Evolutionary conservation across 352 stramenopile genomes (phyloP).

Genomic region (Globisporangium alternatum): DNA sequence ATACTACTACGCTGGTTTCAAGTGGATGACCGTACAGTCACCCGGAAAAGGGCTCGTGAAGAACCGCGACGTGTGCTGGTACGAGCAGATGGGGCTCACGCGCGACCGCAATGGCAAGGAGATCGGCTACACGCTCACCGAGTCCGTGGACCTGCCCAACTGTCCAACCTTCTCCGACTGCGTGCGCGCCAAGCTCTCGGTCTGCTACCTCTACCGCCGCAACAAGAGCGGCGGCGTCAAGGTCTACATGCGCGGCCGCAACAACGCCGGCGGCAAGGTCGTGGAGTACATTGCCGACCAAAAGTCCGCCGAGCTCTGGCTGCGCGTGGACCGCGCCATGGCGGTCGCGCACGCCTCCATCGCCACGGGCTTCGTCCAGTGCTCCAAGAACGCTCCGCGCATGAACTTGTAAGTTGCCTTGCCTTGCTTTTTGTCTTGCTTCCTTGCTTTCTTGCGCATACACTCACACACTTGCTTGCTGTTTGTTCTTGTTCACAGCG

Average conservation of each 20-base stretch:
- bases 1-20: constrained; percentile 78
- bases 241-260: constrained; percentile 76
- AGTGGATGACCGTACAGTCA: constrained; percentile 78
- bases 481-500: constrained; percentile 9
- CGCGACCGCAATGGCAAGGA: constrained; percentile 72
- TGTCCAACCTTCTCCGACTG: constrained; percentile 66
- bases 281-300: constrained; percentile 68
- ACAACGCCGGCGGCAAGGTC: constrained; percentile 65
- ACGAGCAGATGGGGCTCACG: constrained; percentile 69
- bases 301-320: constrained; percentile 74
- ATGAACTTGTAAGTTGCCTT: constrained; percentile 16
- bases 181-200: constrained; percentile 64
- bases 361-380: constrained; percentile 54
- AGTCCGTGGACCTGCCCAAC: constrained; percentile 68
- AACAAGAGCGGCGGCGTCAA: constrained; percentile 75
- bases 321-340: constrained; percentile 57
- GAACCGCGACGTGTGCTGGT: constrained; percentile 80
- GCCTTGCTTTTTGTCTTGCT: constrained; percentile 13
- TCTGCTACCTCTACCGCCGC: constrained; percentile 72
- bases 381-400: constrained; percentile 28
- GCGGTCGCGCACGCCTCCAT: constrained; percentile 48
- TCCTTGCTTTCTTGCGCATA: neutral
- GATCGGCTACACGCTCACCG: constrained; percentile 74
- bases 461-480: constrained; percentile 6
- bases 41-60: constrained; percentile 70